Evolutionary conservation across 2,329 filamentous ascomycete species (phyloP).

Genomic region (Raffaelea ambrosiae): DNA sequence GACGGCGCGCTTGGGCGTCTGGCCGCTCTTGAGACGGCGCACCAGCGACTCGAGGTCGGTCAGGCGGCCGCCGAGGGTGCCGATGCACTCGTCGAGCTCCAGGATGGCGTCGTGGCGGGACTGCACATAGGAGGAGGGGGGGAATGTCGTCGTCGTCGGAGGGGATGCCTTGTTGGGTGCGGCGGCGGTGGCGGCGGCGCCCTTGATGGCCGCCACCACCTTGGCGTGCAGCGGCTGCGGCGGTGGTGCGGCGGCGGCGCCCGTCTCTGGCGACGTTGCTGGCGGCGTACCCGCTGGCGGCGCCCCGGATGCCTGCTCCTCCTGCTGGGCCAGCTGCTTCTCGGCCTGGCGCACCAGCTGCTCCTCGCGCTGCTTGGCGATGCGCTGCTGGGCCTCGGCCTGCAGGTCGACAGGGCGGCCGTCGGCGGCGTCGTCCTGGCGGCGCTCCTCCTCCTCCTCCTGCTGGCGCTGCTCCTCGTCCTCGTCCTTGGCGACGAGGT

Average conservation of each 20-base stretch:
- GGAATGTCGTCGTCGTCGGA: background rate
- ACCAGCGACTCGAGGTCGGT: conserved; percentile 92
- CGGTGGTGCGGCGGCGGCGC: no score
- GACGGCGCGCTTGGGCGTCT: conserved; percentile 72
- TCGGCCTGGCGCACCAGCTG: background rate
- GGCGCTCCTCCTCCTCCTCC: conserved; percentile 20
- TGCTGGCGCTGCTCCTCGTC: conserved; percentile 15
- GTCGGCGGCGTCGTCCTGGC: conserved; percentile 9
- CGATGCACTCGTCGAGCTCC: conserved; percentile 75
- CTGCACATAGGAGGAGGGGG: background rate
- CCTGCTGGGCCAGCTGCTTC: background rate
- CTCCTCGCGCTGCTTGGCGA: conserved; percentile 14
- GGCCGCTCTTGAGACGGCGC: conserved; percentile 79
- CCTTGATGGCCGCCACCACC: background rate
- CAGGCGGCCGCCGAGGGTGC: conserved; percentile 78
- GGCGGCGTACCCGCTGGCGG: background rate
- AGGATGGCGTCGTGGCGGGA: conserved; percentile 37
- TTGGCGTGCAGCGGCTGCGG: background rate
- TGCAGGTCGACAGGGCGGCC: conserved; percentile 1
- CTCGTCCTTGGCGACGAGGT: conserved; percentile 50
- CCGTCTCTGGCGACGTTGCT: background rate
- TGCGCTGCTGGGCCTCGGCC: conserved; percentile 17
- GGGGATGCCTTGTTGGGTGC: conserved; percentile 2
- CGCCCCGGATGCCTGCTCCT: background rate
- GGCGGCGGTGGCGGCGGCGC: background rate